Evolutionary conservation across 108 stramenopile species (phyloP).

Genomic region (Poteriospumella lacustris): DNA sequence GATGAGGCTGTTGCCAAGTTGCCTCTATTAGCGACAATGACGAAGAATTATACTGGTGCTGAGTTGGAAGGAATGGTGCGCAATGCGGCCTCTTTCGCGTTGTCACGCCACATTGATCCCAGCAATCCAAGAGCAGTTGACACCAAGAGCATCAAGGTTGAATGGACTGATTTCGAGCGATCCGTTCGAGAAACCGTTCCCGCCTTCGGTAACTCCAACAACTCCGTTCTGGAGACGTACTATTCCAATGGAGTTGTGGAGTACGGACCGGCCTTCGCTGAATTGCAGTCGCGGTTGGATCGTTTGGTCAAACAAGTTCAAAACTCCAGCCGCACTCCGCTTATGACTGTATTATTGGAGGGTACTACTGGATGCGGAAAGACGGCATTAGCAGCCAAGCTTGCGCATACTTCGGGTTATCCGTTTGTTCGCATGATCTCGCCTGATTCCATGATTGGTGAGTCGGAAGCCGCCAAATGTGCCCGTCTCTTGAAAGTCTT

Average conservation of each 20-base stretch:
- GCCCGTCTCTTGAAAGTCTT: conserved; percentile 84
- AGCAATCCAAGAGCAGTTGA: conserved; percentile 71
- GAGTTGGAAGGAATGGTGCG: conserved; percentile 96
- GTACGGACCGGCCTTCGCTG: conserved; percentile 79
- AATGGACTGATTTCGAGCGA: conserved; percentile 74
- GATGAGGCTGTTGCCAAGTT: conserved; percentile 69
- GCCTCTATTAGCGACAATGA: conserved; percentile 69
- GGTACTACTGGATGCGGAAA: conserved; percentile 81
- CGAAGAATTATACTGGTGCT: conserved; percentile 97
- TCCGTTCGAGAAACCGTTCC: conserved; percentile 75
- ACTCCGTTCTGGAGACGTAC: conserved; percentile 74
- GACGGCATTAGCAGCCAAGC: conserved; percentile 88
- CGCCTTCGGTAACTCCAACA: conserved; percentile 80
- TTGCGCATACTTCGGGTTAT: conserved; percentile 83
- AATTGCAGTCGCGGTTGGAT: conserved; percentile 67
- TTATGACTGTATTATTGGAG: conserved; percentile 81
- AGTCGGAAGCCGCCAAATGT: conserved; percentile 66
- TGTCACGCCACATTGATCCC: conserved; percentile 35
- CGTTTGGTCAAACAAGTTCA: conserved; percentile 74
- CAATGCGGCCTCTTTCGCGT: conserved; percentile 87
- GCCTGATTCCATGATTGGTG: conserved; percentile 94
- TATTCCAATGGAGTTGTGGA: conserved; percentile 91
- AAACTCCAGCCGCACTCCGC: conserved; percentile 74
- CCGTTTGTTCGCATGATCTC: conserved; percentile 91
- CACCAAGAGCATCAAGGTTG: conserved; percentile 67